Evolutionary conservation across 345 rosid genomes (phyloP).

Genomic region (Populus davidiana): DNA sequence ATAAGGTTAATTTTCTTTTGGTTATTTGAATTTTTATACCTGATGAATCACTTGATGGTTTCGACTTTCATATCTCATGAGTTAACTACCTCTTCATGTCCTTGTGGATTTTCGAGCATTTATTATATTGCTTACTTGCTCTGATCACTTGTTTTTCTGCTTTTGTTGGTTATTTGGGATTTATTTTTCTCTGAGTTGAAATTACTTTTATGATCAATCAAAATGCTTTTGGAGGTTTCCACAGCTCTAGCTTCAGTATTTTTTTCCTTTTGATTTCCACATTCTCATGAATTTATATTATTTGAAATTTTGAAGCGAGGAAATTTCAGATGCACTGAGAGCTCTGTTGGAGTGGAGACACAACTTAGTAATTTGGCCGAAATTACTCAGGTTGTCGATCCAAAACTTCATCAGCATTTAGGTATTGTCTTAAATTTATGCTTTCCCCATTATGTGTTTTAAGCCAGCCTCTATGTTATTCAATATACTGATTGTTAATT

Average conservation of each 20-base stretch:
- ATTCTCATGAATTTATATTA: constrained; percentile 32
- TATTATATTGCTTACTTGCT: background rate
- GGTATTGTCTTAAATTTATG: constrained; percentile 41
- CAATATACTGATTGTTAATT: background rate
- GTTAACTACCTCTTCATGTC: background rate
- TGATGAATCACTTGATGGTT: background rate
- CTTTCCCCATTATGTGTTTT: background rate
- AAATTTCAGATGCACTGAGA: constrained; percentile 85
- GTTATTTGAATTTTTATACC: background rate
- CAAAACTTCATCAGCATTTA: constrained; percentile 94
- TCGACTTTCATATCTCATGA: background rate
- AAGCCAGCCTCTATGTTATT: background rate
- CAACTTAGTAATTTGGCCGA: constrained; percentile 83
- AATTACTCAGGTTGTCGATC: constrained; percentile 86
- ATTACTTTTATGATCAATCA: background rate
- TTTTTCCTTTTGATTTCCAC: constrained; percentile 14
- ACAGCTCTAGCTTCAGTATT: constrained; percentile 9
- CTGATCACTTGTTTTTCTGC: background rate
- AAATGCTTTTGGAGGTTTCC: background rate
- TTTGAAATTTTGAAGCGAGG: constrained; percentile 61
- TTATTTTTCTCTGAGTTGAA: background rate
- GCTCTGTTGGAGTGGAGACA: constrained; percentile 90
- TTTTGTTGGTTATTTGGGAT: background rate
- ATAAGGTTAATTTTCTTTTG: no score
- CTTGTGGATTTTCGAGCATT: background rate